Evolutionary conservation across 345 rosid genomes (phyloP).

Genomic region (Bruguiera sexangula): DNA sequence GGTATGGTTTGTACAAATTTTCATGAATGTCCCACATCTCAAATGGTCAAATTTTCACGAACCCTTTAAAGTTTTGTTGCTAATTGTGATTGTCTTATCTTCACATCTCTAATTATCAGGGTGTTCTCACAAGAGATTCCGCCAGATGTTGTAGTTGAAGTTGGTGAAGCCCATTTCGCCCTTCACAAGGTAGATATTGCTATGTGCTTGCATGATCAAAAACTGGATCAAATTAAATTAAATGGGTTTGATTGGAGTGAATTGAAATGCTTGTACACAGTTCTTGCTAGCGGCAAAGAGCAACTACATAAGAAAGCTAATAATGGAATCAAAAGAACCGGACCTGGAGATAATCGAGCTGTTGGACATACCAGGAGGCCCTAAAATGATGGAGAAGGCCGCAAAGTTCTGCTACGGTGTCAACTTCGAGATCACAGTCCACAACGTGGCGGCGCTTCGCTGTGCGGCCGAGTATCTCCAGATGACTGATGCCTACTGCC

Average conservation of each 20-base stretch:
- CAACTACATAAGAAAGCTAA: constrained; percentile 72
- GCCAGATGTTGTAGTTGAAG: constrained; percentile 62
- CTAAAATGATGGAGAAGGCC: constrained; percentile 85
- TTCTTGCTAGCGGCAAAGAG: constrained; percentile 92
- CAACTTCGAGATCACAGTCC: constrained; percentile 91
- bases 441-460: constrained; percentile 84
- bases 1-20: constrained; percentile 37
- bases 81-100: neutral
- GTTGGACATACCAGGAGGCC: constrained; percentile 86
- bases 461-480: constrained; percentile 88
- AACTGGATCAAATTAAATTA: neutral
- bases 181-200: constrained; percentile 66
- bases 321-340: constrained; percentile 60
- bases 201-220: neutral
- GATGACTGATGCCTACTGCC: constrained; percentile 75
- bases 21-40: neutral
- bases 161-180: constrained; percentile 75
- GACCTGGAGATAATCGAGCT: constrained; percentile 60
- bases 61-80: neutral
- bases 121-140: constrained; percentile 88
- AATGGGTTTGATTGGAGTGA: neutral
- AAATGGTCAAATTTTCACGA: neutral
- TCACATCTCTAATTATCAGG: constrained; percentile 37
- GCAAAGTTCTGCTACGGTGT: constrained; percentile 94
- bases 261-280: constrained; percentile 24